A percentile compares a stretch with the other conserved stretches of the same genome.
phyloP scores from a whole-genome alignment of 305 asterid genomes.

The Salvia sclarea region DNA sequence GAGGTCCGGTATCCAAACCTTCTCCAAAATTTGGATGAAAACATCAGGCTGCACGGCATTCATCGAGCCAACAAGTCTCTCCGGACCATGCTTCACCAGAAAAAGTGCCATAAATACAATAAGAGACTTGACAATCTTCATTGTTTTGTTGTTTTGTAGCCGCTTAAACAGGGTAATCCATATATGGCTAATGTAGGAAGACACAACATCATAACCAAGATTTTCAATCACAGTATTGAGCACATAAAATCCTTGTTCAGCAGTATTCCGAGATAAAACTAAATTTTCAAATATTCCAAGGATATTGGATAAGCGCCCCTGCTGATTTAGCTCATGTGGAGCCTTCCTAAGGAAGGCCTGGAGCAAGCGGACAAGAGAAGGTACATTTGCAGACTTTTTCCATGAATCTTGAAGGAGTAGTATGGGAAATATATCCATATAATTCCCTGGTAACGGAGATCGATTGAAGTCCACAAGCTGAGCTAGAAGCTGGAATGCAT shows the following conservation, averaged over 20 bases:
- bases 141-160: constrained; percentile 56
- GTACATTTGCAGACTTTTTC: constrained; percentile 86
- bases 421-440: constrained; percentile 72
- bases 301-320: constrained; percentile 66
- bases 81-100: constrained; percentile 74
- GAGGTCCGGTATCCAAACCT: constrained; percentile 85
- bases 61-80: constrained; percentile 69
- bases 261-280: constrained; percentile 67
- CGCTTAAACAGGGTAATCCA: constrained; percentile 80
- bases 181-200: constrained; percentile 58
- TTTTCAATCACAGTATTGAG: constrained; percentile 91
- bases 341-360: constrained; percentile 96
- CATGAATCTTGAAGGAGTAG: constrained; percentile 83
- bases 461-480: constrained; percentile 87
- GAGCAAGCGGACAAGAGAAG: constrained; percentile 87
- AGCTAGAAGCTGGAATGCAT: constrained; percentile 90
- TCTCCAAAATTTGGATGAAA: constrained; percentile 60
- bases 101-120: constrained; percentile 86
- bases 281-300: constrained; percentile 78
- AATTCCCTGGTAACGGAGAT: constrained; percentile 67
- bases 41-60: constrained; percentile 74
- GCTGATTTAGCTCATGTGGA: constrained; percentile 77
- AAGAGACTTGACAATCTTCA: constrained; percentile 74
- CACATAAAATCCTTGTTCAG: constrained; percentile 91
- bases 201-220: constrained; percentile 70